Evolutionary conservation across 2,329 filamentous ascomycete species (phyloP).

Genomic region (Ophiostoma himal-ulmi): DNA sequence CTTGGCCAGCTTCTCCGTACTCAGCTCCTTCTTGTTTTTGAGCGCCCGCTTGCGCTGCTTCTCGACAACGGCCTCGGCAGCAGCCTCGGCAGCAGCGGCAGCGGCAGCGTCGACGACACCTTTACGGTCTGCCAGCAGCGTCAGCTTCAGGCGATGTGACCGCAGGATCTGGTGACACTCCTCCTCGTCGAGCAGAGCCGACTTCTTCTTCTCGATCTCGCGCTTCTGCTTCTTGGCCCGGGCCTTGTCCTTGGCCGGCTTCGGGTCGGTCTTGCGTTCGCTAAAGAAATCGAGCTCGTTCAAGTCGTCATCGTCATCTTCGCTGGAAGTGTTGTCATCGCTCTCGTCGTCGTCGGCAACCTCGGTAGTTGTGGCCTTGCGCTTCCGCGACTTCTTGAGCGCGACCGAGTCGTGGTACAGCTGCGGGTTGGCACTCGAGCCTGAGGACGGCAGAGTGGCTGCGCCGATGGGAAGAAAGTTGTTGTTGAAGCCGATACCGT

Average conservation of each 20-base stretch:
- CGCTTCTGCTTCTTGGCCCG: conserved; percentile 30
- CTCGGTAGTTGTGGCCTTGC: conserved; percentile 10
- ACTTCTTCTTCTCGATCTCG: conserved; percentile 31
- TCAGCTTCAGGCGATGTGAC: conserved; percentile 79
- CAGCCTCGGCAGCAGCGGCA: conserved; percentile 15
- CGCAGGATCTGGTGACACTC: conserved; percentile 69
- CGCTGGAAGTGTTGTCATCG: conserved; percentile 8
- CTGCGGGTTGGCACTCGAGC: conserved; percentile 60
- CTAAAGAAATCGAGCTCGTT: conserved; percentile 50
- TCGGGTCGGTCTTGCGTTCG: conserved; percentile 25
- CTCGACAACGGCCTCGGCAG: conserved; percentile 6
- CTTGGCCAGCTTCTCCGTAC: conserved; percentile 44
- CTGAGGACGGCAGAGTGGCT: conserved; percentile 57
- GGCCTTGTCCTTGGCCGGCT: conserved; percentile 39
- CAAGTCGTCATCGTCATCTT: conserved; percentile 32
- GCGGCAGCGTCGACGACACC: conserved; percentile 40
- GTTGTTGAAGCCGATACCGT: conserved; percentile 33
- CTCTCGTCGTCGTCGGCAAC: conserved; percentile 27
- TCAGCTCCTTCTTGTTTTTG: conserved; percentile 31
- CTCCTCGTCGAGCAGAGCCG: conserved; percentile 53
- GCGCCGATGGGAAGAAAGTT: conserved; percentile 29
- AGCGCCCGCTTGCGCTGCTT: conserved; percentile 10
- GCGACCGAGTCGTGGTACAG: conserved; percentile 56
- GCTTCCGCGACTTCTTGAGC: conserved; percentile 43
- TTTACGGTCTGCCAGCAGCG: conserved; percentile 58